Base-by-base conservation (phyloP, 2,329 filamentous ascomycete species). In the Ceratocystis huliohia region DNA sequence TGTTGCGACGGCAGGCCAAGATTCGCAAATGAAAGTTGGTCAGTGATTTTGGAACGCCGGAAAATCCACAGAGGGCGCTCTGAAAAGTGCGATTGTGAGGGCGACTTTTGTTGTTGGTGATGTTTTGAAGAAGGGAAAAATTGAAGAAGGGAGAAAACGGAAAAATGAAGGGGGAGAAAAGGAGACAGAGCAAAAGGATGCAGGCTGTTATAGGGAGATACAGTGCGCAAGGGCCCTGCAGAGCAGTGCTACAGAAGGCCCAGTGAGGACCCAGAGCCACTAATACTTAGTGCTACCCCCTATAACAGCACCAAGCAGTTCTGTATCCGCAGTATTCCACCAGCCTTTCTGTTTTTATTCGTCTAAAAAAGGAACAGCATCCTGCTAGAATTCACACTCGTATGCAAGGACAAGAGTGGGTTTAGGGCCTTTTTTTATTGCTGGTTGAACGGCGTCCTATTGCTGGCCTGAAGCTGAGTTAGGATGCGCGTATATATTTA, bases 61-160 rank as follows among this genome's bases (percentile, higher is more conserved):
- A n/a, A 53, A 25, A 25, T 41, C 37, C 37, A 5, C 13, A 41
- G 15, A 41, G 22, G 48, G 48, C 48, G 48, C 48, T 13, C 8
- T 53, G 7, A n/a, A 53, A n/a, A 25, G 48, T 56, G 45, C 37
- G 37, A 15, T 41, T 17, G 20, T 25, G 28, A 22, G 15, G 45
- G 28, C 33, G 63, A 48, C 28, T 20, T 37, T 17, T 44, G 25
- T 63, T 65, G 50, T 20, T 33, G 46, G 41, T 41, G 45, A 53
- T 28, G 22, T 53, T 30, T 30, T 28, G 33, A 63, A 17, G 45
- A 15, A 56, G 56, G 45, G 28, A 20, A 13, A 63, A 56, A 56
- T 62, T 56, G 15, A 61, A 17, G 37, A 61, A 28, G 37, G 41
- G 50, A 57, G n/a, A 59, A 46, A 59, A 56, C 37, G 22, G 33